phyloP scores from a whole-genome alignment of 352 stramenopile genomes.

The Plasmopara halstedii region DNA sequence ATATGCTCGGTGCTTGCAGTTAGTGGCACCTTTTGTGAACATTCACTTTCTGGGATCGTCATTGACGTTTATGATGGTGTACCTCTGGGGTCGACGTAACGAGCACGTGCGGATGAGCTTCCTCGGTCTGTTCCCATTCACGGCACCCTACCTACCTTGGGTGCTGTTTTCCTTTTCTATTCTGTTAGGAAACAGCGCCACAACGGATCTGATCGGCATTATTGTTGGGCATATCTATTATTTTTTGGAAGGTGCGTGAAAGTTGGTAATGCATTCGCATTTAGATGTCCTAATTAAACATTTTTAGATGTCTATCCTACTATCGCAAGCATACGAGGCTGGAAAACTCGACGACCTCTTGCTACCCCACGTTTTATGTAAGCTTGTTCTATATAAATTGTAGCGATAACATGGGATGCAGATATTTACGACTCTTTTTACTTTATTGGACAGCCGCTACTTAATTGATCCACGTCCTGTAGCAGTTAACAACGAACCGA shows the following conservation, averaged over 20 bases:
- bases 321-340: constrained; percentile 93
- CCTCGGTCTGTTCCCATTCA: constrained; percentile 97
- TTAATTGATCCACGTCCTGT: constrained; percentile 48
- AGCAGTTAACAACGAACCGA: constrained; percentile 35
- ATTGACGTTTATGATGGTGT: constrained; percentile 99
- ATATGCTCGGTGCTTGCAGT: constrained; percentile 26
- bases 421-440: constrained; percentile 2
- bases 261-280: no score
- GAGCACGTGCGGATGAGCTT: constrained; percentile 97
- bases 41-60: constrained; percentile 98
- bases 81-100: constrained; percentile 96
- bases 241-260: constrained; percentile 90
- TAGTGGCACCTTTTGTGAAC: constrained; percentile 93
- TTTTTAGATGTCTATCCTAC: constrained; percentile 94
- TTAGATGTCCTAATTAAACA: not conserved
- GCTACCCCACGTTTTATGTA: constrained; percentile 89
- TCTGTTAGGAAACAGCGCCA: constrained; percentile 91
- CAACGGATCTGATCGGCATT: constrained; percentile 98
- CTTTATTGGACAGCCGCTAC: constrained; percentile 35
- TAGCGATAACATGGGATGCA: not conserved
- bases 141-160: constrained; percentile 97
- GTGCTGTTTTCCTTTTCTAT: constrained; percentile 96
- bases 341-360: constrained; percentile 88
- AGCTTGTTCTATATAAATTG: constrained; percentile 8
- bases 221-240: constrained; percentile 99